A percentile compares a stretch with the other conserved stretches of the same genome.
phyloP scores from a whole-genome alignment of 805 yeast species.

The Blastobotrys attinorum region DNA sequence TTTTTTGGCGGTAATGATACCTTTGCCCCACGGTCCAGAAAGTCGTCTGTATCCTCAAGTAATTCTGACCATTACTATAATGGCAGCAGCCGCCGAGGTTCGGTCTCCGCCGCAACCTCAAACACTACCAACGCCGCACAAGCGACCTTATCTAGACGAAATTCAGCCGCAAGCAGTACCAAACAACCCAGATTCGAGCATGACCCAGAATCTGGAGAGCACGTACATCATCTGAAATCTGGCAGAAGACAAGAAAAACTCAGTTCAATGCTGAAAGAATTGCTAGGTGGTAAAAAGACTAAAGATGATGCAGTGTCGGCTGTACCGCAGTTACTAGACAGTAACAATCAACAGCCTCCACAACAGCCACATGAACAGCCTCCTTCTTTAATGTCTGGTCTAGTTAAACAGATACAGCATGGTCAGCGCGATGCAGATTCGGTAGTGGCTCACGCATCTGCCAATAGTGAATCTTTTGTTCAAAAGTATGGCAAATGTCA shows the following conservation, averaged over 20 bases:
- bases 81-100: background rate
- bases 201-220: conserved; percentile 48
- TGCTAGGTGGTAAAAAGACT: conserved; percentile 14
- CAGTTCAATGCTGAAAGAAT: conserved; percentile 27
- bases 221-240: conserved; percentile 70
- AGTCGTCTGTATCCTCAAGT: background rate
- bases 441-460: conserved; percentile 8
- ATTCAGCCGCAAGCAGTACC: background rate
- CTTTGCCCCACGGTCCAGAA: background rate
- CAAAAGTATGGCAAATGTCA: conserved; percentile 93
- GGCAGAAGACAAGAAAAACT: conserved; percentile 43
- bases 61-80: background rate
- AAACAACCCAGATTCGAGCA: conserved; percentile 19
- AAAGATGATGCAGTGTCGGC: conserved; percentile 13
- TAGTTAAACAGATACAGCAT: conserved; percentile 13
- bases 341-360: background rate
- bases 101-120: background rate
- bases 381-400: conserved; percentile 18
- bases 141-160: background rate
- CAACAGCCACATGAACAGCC: conserved; percentile 11
- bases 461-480: conserved; percentile 45
- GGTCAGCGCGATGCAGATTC: conserved; percentile 11
- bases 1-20: background rate
- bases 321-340: conserved; percentile 6
- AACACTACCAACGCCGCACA: background rate